Base-by-base conservation (phyloP, 2,329 filamentous ascomycete genomes). In the Sclerotinia borealis region DNA sequence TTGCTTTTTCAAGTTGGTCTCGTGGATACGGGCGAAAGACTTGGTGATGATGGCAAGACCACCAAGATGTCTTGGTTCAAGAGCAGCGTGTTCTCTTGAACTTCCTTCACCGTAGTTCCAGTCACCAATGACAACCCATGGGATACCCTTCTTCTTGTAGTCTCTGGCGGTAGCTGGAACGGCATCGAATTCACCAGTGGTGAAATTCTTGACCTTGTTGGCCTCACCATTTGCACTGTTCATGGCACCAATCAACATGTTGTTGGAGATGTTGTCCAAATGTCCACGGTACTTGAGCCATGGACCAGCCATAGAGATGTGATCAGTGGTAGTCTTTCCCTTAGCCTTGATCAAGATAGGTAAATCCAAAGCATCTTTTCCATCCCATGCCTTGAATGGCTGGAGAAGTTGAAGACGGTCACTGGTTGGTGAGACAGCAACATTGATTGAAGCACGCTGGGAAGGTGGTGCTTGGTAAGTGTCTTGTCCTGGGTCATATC, bases 1-100 rank as follows among this genome's bases (percentile, higher is more conserved):
- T 87, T 99, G 95, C 89, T 99, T 99, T 91, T 99, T 99, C 83
- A 99, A 81, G 87, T 99, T 99, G 83, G 95, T 99, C 85, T 99
- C 95, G 85, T 99, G 95, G 76, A 99, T 99, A 90, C 95, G 95
- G 75, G 95, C 95, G 77, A 99, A 99, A 69, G 86, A 91, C 76
- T 92, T 89, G 76, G 90, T 93, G 77, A 99, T 96, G 83, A 99
- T 96, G 75, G 93, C 95, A 74, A 97, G 86, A 79, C 93, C 95
- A 75, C 95, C 95, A 69, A 99, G 88, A 83, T 98, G 93, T 77
- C 95, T 89, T 76, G 95, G 95, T 84, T 99, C 93, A 67, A 99
- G 87, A 79, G 95, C 95, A 72, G 95, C 95, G 78, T 99, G 95
- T 84, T 99, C 95, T 85, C 95, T 92, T 68, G 95, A 98, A 77